Evolutionary conservation across 192 early-diverging fungal species (phyloP).

Genomic region (Podila clonocystis): DNA sequence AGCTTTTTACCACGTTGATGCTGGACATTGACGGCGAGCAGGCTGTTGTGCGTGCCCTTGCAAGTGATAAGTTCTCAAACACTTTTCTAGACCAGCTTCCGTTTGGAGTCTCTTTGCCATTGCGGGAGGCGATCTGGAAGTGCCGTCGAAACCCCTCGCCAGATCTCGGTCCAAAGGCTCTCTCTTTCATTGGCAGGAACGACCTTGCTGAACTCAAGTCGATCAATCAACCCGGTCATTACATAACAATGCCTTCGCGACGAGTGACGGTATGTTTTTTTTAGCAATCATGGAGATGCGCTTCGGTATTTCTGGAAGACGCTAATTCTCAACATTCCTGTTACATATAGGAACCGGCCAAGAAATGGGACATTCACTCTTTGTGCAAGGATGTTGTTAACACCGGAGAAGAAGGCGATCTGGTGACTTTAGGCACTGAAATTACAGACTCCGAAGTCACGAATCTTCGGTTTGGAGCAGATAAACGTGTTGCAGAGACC

Average conservation of each 20-base stretch:
- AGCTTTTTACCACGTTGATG: conserved; percentile 25
- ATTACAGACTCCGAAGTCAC: conserved; percentile 61
- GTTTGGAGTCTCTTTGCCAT: conserved; percentile 61
- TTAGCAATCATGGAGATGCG: neutral
- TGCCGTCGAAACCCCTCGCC: conserved; percentile 58
- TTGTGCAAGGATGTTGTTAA: conserved; percentile 25
- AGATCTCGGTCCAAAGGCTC: conserved; percentile 52
- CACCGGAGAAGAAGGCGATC: conserved; percentile 37
- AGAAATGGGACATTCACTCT: conserved; percentile 17
- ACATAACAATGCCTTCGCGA: conserved; percentile 10
- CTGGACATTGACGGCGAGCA: conserved; percentile 20
- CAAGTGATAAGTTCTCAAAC: conserved; percentile 25
- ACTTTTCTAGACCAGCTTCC: conserved; percentile 61
- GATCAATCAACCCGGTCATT: conserved; percentile 10
- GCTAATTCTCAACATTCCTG: conserved; percentile 23
- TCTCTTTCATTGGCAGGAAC: conserved; percentile 62
- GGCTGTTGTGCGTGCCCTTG: conserved; percentile 55
- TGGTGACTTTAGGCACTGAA: conserved; percentile 37
- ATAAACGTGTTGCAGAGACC: conserved; percentile 64
- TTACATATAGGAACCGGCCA: conserved; percentile 7
- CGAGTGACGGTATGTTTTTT: neutral
- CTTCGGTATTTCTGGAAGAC: neutral
- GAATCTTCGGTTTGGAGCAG: conserved; percentile 62
- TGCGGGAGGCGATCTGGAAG: conserved; percentile 61
- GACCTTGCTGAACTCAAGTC: conserved; percentile 39